Base-by-base conservation (phyloP, 1,284 basidiomycete species). In the Neonothopanus nambi region DNA sequence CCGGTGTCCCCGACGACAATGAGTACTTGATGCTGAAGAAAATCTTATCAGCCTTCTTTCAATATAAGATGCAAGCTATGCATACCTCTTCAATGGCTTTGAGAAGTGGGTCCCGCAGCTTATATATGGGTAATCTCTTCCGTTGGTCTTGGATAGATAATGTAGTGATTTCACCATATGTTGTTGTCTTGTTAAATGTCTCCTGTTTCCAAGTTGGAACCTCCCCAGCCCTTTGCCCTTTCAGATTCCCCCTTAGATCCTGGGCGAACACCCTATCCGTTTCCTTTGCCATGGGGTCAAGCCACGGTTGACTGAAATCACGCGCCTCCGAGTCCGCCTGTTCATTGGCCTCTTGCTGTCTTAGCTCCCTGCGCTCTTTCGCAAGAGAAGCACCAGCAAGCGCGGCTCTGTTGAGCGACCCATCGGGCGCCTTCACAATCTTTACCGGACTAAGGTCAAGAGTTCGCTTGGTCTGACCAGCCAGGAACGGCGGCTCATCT, bases 381-480 rank as follows among this genome's bases (percentile, higher is more conserved):
- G 97, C 93, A 2, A 98, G 75, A 3, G 93, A 87, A 17, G 93
- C 93, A 36, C 96, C 96, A 1, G 93, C 91, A 41, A 98, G 79
- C 2, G 97, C 97, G 21, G 97, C 96, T 55, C 97, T 81, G 63
- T 99, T 99, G 56, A 99, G 71, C 6, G 96, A 96, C 43, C 93
- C 93, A 69, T 96, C 93, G 0, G 93, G 93, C 7, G 93, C 93
- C 65, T 96, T 95, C 65, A 96, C 88, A 63, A 99, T 93, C 72
- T 98, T 98, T 62, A 99, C 93, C 0, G 97, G 97, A 64, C 94
- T 97, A 47, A 99, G 81, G 61, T 99, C 94, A 39, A 98, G 81
- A 0, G 94, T 95, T 56, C 91, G 85, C 71, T 95, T 95, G 47
- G 95, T 98, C 71, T 99, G 96, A 8, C 97, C 97, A 26, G 91